Base-by-base conservation (phyloP, 1,284 basidiomycete genomes). In the Cutaneotrichosporon sp. region DNA sequence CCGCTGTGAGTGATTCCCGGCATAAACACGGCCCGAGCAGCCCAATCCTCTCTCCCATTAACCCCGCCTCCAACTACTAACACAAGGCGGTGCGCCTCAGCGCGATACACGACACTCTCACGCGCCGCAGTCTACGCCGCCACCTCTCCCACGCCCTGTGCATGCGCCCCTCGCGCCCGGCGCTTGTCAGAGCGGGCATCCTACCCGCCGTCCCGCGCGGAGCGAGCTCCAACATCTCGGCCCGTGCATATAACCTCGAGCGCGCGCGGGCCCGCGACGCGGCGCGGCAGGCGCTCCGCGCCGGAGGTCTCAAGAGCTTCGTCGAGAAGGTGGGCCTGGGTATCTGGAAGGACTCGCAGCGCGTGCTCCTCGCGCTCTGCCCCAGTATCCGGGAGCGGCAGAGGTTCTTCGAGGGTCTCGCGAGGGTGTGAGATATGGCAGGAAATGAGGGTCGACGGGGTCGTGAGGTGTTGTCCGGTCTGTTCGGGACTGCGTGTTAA, bases 81-180 rank as follows among this genome's bases (percentile, higher is more conserved):
- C 49, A 6, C 26, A 56, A 72, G 71, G 71, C 71, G 10, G 71
- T 72, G 13, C 53, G 69, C 22, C 57, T 72, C 18, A 70, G 69
- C 8, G 26, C 30, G n/a, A 68, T 66, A 13, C 69, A 72, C 62
- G 63, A 65, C 22, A 60, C 30, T 5, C 63, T 72, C n/a, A 56
- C 62, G 2, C 66, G 65, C 5, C 36, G 38, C 9, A 51, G 55
- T 4, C 61, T 69, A 5, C 57, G 61, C 9, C 69, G 71, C n/a
- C 21, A 56, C 14, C 69, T 72, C 11, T 51, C 36, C 14, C 21
- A 30, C 9, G 64, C 62, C 10, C 64, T 72, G 31, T n/a, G 36
- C 10, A 31, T 34, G 21, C 63, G 70, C 10, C 68, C 70, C 2
- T 26, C 57, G 5, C 61, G 63, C 9, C 47, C 63, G 11, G 42